Evolutionary conservation across 1,284 basidiomycete species (phyloP), one percentile per base, ranked within the genome.

Genomic region (Tilletia indica): DNA sequence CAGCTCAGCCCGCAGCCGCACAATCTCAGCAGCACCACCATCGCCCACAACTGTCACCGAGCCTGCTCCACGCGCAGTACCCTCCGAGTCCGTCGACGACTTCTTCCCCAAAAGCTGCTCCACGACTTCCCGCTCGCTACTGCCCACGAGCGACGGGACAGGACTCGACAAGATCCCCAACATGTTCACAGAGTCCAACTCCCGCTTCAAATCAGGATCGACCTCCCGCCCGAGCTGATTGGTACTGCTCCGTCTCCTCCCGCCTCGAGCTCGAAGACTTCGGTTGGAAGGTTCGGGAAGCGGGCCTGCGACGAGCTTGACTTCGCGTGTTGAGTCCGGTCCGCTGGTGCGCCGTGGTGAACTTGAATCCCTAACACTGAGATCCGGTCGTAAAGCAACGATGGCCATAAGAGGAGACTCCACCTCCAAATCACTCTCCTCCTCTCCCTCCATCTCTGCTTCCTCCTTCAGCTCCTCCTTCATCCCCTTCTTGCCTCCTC

Each of bases 321-420:
- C 56, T 2, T 58, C 56, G 4, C 42, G 42, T 12, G 42, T 54
- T 19, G 49, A 54, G 16, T 25, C 49, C 49, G 42, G 6, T 45
- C 42, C 42, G 42, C 42, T 12, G 5, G 42, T 45, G 6, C 42
- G 6, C 42, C 6, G 12, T 45, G 42, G 42, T 12, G 42, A 45
- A 12, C 42, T 45, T 12, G 6, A 5, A 45, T 45, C 12, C 42
- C 12, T 45, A 12, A 45, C 42, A 12, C 42, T 45, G 6, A 6
- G 49, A 19, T 54, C 49, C 5, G 49, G 16, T 9, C 49, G 61
- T 2, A 64, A 16, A 14, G 61, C 61, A 16, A 36, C 61, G 21
- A 64, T 38, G 12, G 61, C 61, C 61, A 64, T 64, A 12, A 64
- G 36, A 14, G 61, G 61, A 25, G 61, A 64, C 61, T 64, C 61